phyloP scores from a whole-genome alignment of 371 early-diverging fungal genomes.

The Mucor velutinosus region DNA sequence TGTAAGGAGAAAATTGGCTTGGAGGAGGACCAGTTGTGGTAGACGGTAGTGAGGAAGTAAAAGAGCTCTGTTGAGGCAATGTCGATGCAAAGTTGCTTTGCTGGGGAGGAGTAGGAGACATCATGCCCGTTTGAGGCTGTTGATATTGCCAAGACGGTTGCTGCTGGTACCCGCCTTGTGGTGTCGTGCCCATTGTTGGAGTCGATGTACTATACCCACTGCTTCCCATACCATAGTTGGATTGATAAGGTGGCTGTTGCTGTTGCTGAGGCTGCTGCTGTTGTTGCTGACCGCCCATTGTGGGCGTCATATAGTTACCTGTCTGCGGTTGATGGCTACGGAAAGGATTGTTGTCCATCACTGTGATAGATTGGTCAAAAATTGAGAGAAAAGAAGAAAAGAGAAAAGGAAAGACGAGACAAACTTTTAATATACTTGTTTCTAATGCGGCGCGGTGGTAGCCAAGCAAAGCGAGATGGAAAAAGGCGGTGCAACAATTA shows the following conservation, averaged over 20 bases:
- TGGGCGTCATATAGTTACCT: background rate
- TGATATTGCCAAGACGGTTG: slow-evolving; percentile 15
- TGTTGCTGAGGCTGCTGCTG: background rate
- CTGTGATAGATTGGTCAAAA: background rate
- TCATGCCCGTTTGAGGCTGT: background rate
- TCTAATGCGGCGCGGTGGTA: background rate
- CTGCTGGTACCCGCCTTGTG: slow-evolving; percentile 8
- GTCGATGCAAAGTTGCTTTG: slow-evolving; percentile 9
- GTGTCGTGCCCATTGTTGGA: background rate
- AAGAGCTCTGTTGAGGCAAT: slow-evolving; percentile 4
- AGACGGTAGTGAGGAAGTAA: slow-evolving; percentile 13
- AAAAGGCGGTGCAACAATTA: background rate
- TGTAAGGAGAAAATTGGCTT: slow-evolving; percentile 23
- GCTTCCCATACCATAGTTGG: background rate
- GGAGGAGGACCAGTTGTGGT: slow-evolving; percentile 16
- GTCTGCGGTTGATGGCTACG: slow-evolving; percentile 21
- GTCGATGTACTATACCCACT: background rate
- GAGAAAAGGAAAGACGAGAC: slow-evolving; percentile 4
- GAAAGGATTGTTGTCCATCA: slow-evolving; percentile 42
- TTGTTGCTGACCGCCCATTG: background rate
- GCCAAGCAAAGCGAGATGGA: background rate
- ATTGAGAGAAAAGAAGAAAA: slow-evolving; percentile 1
- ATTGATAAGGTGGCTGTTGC: slow-evolving; percentile 8
- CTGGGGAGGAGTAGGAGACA: slow-evolving; percentile 13
- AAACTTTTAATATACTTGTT: background rate